phyloP scores from a whole-genome alignment of 2,329 filamentous ascomycete genomes.

The Arthrobotrys iridis region DNA sequence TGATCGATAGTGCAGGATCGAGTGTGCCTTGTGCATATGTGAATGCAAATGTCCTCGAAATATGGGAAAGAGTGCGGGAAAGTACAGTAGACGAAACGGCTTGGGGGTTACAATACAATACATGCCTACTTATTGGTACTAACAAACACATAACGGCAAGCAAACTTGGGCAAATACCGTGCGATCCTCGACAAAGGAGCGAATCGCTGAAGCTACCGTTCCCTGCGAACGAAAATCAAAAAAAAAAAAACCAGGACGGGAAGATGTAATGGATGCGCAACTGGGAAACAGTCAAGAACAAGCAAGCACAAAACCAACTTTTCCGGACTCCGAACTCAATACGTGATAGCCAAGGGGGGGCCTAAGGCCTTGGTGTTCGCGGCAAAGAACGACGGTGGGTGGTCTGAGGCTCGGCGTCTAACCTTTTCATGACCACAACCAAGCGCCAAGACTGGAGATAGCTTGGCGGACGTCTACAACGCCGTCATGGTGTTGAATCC shows the following conservation, averaged over 20 bases:
- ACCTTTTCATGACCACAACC: slow-evolving; percentile 15
- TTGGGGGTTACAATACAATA: slow-evolving; percentile 5
- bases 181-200: not conserved
- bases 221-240: slow-evolving; percentile 2
- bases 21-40: slow-evolving; percentile 21
- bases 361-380: slow-evolving; percentile 34
- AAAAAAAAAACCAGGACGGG: not conserved
- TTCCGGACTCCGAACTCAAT: slow-evolving; percentile 32
- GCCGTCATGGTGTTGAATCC: slow-evolving; percentile 43
- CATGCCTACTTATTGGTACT: not conserved
- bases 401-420: slow-evolving; percentile 34
- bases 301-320: slow-evolving; percentile 25
- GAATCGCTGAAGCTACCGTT: slow-evolving; percentile 18
- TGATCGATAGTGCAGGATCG: slow-evolving; percentile 18
- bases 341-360: slow-evolving; percentile 30
- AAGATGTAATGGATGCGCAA: not conserved
- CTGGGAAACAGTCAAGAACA: not conserved
- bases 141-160: not conserved
- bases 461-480: slow-evolving; percentile 50
- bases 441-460: slow-evolving; percentile 48
- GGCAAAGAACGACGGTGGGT: slow-evolving; percentile 14
- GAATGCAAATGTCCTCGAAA: not conserved
- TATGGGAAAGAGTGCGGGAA: slow-evolving; percentile 11
- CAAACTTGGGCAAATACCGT: slow-evolving; percentile 24
- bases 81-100: slow-evolving; percentile 7